Evolutionary conservation across 192 early-diverging fungal species (phyloP).

Genomic region (Coemansia sp.): DNA sequence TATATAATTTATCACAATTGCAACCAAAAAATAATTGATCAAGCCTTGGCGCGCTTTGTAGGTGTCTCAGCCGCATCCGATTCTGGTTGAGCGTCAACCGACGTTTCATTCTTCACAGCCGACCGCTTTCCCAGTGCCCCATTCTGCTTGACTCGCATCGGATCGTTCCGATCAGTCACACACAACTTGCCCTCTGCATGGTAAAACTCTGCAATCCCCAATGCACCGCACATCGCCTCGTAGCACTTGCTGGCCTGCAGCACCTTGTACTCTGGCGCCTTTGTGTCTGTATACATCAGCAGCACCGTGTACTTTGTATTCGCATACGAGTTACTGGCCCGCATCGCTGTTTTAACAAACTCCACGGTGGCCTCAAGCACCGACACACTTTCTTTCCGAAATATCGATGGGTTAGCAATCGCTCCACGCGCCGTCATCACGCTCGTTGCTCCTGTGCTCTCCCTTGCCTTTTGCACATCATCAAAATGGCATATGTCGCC

Average conservation of each 20-base stretch:
- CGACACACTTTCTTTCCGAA: slow-evolving; percentile 63
- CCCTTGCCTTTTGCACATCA: slow-evolving; percentile 63
- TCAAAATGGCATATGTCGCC: slow-evolving; percentile 76
- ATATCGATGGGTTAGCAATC: slow-evolving; percentile 83
- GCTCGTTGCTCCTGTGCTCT: slow-evolving; percentile 60
- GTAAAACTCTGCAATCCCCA: slow-evolving; percentile 40
- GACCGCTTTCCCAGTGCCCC: slow-evolving; percentile 1
- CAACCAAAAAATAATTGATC: not conserved
- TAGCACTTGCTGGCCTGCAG: slow-evolving; percentile 57
- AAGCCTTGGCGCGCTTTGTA: slow-evolving; percentile 1
- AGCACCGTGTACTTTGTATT: slow-evolving; percentile 92
- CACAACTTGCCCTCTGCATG: slow-evolving; percentile 21
- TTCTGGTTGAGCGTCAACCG: not conserved
- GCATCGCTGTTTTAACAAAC: slow-evolving; percentile 70
- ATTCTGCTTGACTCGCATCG: not conserved
- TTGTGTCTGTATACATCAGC: slow-evolving; percentile 78
- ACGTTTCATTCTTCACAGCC: not conserved
- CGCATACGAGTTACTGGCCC: slow-evolving; percentile 68
- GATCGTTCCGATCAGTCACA: slow-evolving; percentile 5
- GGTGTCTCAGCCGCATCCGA: not conserved
- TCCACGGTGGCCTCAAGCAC: slow-evolving; percentile 59
- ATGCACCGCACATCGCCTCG: slow-evolving; percentile 57
- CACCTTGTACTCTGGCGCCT: slow-evolving; percentile 47
- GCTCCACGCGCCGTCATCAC: slow-evolving; percentile 95
- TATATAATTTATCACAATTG: not conserved